Conservation (phyloP, 2,329 filamentous ascomycete genomes). For the Calonectria pteridis region DNA sequence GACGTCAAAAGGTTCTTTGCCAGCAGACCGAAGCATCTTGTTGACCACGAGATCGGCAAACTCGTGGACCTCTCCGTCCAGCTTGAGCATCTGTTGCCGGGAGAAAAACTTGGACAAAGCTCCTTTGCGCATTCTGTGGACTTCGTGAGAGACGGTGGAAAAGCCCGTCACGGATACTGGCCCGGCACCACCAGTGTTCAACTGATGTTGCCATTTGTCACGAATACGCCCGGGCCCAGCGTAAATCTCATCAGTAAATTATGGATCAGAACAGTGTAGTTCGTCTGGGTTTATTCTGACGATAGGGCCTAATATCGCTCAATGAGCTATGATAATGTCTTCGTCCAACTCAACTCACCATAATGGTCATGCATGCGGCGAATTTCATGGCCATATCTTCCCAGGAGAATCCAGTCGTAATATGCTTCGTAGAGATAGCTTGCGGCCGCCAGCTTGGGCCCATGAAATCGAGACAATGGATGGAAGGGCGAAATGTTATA, state of each 20-base stretch:
- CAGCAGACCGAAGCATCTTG: conserved; percentile 46
- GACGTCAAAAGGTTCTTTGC: conserved; percentile 47
- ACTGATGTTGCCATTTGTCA: conserved; percentile 40
- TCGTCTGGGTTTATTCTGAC: conserved; percentile 55
- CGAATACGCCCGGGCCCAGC: conserved; percentile 43
- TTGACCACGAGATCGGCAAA: conserved; percentile 42
- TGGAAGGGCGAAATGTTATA: not conserved
- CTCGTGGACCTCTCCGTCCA: conserved; percentile 43
- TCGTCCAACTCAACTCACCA: not conserved
- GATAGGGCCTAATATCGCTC: conserved; percentile 45
- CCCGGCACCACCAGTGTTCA: conserved; percentile 32
- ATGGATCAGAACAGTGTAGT: conserved; percentile 52
- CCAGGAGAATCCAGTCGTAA: not conserved
- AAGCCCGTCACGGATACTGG: conserved; percentile 27
- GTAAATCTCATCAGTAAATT: conserved; percentile 55
- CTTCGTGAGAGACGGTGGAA: conserved; percentile 46
- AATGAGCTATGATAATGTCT: not conserved
- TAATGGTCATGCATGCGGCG: not conserved
- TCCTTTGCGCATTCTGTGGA: conserved; percentile 48
- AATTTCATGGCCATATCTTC: not conserved
- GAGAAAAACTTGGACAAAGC: conserved; percentile 52
- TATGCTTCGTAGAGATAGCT: not conserved
- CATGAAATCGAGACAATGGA: not conserved
- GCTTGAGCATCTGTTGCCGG: conserved; percentile 45
- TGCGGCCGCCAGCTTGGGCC: not conserved